phyloP scores from a whole-genome alignment of 2,329 filamentous ascomycete genomes.

The Didymella keratinophila region DNA sequence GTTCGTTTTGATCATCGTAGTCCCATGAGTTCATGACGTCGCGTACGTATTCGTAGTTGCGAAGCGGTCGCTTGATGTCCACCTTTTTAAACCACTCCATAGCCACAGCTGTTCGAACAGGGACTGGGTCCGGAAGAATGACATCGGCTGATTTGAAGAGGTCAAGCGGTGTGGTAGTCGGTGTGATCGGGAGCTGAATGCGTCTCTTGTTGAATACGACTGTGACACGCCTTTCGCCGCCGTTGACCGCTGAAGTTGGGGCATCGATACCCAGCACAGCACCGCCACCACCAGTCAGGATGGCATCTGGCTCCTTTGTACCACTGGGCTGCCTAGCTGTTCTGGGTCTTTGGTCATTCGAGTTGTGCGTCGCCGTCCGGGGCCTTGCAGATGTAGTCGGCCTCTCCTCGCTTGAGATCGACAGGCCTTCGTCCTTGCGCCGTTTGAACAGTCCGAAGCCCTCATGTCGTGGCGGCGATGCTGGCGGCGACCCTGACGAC shows the following conservation, averaged over 20 bases:
- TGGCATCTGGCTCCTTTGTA: slow-evolving; percentile 41
- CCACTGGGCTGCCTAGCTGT: slow-evolving; percentile 37
- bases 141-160: slow-evolving; percentile 73
- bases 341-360: slow-evolving; percentile 19
- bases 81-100: slow-evolving; percentile 78
- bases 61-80: slow-evolving; percentile 81
- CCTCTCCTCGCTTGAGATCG: slow-evolving; percentile 28
- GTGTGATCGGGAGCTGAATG: slow-evolving; percentile 74
- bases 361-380: slow-evolving; percentile 32
- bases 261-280: slow-evolving; percentile 71
- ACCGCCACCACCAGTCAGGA: slow-evolving; percentile 56
- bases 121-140: slow-evolving; percentile 69
- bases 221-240: slow-evolving; percentile 76
- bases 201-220: slow-evolving; percentile 75
- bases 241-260: slow-evolving; percentile 81
- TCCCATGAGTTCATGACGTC: slow-evolving; percentile 96
- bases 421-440: slow-evolving; percentile 43
- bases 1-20: slow-evolving; percentile 75
- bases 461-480: slow-evolving; percentile 43
- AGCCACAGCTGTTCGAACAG: slow-evolving; percentile 72
- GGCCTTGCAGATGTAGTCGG: slow-evolving; percentile 17
- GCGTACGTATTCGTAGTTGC: slow-evolving; percentile 84
- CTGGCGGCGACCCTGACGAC: slow-evolving; percentile 38
- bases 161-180: slow-evolving; percentile 77
- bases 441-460: slow-evolving; percentile 46